A percentile compares a stretch with the other conserved stretches of the same genome.
Evolutionary conservation across 179 eudicot species (phyloP).

Genomic region (Dionaea muscipula): DNA sequence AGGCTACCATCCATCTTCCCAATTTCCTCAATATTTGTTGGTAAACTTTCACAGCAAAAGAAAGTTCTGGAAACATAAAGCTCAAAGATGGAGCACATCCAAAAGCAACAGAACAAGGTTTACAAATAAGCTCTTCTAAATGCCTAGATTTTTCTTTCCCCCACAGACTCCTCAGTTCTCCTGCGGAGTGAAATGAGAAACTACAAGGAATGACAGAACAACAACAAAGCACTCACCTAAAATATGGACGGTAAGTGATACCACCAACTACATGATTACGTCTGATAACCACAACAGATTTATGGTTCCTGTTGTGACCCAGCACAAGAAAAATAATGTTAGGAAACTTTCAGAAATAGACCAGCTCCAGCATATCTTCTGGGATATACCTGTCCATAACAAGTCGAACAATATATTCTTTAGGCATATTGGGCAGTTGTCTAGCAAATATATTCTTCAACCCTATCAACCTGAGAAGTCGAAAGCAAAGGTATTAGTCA

Average conservation of each 20-base stretch:
- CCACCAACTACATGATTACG: slow-evolving; percentile 75
- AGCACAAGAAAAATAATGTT: neutral
- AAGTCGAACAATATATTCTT: slow-evolving; percentile 95
- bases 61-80: too few relatives aligned
- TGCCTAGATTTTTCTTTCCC: too few relatives aligned
- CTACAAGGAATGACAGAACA: neutral
- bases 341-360: neutral
- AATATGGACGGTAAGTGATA: slow-evolving; percentile 88
- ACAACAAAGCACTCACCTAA: slow-evolving; percentile 34
- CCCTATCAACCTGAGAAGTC: slow-evolving; percentile 68
- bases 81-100: too few relatives aligned
- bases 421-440: slow-evolving; percentile 98
- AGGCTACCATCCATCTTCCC: too few relatives aligned
- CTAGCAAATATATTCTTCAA: slow-evolving; percentile 91
- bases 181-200: too few relatives aligned
- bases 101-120: too few relatives aligned
- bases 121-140: too few relatives aligned
- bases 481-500: neutral
- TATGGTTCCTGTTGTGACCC: slow-evolving; percentile 58
- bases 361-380: neutral
- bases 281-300: slow-evolving; percentile 85
- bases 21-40: too few relatives aligned
- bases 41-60: too few relatives aligned
- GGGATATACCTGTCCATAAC: slow-evolving; percentile 79
- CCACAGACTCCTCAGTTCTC: too few relatives aligned